Percentiles rank a stretch among this genome's conserved stretches.
Evolutionary conservation across 495 filamentous ascomycete genomes (phyloP).

Genomic region (Lepraria neglecta): DNA sequence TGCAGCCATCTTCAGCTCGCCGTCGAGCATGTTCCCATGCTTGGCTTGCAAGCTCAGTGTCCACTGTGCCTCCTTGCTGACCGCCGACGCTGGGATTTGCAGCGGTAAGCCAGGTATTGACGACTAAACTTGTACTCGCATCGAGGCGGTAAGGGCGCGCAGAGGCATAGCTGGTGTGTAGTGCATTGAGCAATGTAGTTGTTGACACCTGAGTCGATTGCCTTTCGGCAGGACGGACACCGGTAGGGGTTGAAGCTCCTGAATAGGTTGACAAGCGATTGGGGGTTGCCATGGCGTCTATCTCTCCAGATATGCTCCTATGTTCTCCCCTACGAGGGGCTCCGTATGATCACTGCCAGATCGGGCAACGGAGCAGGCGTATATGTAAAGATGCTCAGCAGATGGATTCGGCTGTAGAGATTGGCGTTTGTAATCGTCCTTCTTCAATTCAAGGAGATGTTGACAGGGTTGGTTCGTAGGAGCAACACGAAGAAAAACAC

Average conservation of each 20-base stretch:
- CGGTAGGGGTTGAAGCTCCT: conserved; percentile 56
- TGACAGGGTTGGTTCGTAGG: not conserved
- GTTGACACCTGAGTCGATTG: conserved; percentile 80
- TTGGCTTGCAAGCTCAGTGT: conserved; percentile 67
- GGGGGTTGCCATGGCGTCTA: conserved; percentile 49
- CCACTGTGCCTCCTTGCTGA: conserved; percentile 66
- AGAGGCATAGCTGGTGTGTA: conserved; percentile 83
- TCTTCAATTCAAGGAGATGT: conserved; percentile 1
- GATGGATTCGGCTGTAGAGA: not conserved
- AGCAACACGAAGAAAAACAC: not conserved
- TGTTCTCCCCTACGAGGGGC: not conserved
- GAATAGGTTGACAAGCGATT: conserved; percentile 86
- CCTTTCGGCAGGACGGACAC: conserved; percentile 53
- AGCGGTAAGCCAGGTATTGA: conserved; percentile 90
- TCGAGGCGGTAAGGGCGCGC: conserved; percentile 77
- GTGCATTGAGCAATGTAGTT: conserved; percentile 80
- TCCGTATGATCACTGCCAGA: not conserved
- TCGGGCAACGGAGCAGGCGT: not conserved
- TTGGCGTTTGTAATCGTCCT: not conserved
- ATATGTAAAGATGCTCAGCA: not conserved
- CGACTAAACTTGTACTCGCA: conserved; percentile 84
- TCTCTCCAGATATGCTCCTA: not conserved
- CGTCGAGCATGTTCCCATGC: conserved; percentile 97
- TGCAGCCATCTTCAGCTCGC: conserved; percentile 91
- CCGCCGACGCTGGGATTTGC: conserved; percentile 59